These are phyloP conservation scores for Aspergillus flavus DNA, from an alignment of 2,329 filamentous ascomycete genomes.

Conservation along the genomic window DNA sequence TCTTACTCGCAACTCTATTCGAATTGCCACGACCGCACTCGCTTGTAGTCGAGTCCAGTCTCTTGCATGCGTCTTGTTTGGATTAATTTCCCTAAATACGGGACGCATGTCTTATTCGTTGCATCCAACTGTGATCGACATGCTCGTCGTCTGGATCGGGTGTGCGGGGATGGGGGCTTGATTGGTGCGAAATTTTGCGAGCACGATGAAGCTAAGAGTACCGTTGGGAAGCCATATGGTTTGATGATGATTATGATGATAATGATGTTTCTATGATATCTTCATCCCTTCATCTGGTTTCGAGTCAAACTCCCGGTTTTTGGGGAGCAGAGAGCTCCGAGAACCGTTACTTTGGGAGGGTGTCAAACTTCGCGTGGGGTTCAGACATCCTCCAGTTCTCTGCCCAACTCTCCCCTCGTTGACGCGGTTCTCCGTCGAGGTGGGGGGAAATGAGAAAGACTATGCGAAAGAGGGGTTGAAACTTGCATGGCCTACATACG, in stretches of 20 bases:
- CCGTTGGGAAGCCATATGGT: conserved; percentile 18
- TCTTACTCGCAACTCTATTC: conserved; percentile 4
- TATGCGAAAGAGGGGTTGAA: background rate
- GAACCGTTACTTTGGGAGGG: conserved; percentile 1
- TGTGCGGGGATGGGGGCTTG: conserved; percentile 24
- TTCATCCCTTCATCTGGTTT: conserved; percentile 1
- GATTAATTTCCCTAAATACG: background rate
- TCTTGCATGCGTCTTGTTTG: conserved; percentile 9
- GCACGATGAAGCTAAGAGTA: conserved; percentile 3
- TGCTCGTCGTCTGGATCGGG: conserved; percentile 26
- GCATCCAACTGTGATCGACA: conserved; percentile 28
- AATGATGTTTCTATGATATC: conserved; percentile 14
- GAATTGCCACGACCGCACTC: conserved; percentile 12
- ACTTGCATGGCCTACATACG: background rate
- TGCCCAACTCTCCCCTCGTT: conserved; percentile 2
- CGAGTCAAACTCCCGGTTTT: background rate
- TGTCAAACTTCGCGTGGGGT: background rate
- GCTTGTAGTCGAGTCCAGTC: background rate
- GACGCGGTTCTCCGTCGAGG: background rate
- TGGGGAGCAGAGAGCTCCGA: conserved; percentile 6
- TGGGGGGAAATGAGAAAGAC: background rate
- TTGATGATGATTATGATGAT: conserved; percentile 15
- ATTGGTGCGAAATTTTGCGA: conserved; percentile 37
- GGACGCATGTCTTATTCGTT: conserved; percentile 7
- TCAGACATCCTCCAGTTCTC: background rate